A percentile compares a stretch with the other conserved stretches of the same genome.
These are phyloP conservation scores for Colletotrichum agaves DNA, from an alignment of 2,329 filamentous ascomycete species.

Conservation along the genomic window DNA sequence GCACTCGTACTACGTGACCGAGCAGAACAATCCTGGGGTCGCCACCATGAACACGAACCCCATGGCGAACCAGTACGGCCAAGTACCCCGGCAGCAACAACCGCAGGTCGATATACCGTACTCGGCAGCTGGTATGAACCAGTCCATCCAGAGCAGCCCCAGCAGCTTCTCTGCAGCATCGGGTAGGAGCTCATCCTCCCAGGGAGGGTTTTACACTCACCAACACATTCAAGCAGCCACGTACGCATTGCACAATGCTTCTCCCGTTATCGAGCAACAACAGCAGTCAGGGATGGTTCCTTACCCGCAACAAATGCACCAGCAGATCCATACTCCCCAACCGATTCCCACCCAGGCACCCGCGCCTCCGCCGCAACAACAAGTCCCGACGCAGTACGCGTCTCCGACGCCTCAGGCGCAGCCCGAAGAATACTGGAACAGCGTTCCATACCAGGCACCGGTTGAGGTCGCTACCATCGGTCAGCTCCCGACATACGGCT, in stretches of 20 bases:
- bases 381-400: slow-evolving; percentile 43
- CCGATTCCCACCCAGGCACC: slow-evolving; percentile 44
- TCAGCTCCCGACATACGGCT: slow-evolving; percentile 60
- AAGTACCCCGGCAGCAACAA: slow-evolving; percentile 57
- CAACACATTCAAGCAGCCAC: slow-evolving; percentile 59
- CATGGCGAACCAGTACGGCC: slow-evolving; percentile 59
- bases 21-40: slow-evolving; percentile 70
- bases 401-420: slow-evolving; percentile 52
- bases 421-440: slow-evolving; percentile 64
- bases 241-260: slow-evolving; percentile 59
- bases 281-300: slow-evolving; percentile 54
- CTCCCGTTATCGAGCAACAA: slow-evolving; percentile 58
- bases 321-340: slow-evolving; percentile 49
- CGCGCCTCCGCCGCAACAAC: slow-evolving; percentile 40
- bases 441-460: slow-evolving; percentile 63
- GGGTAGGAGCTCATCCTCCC: slow-evolving; percentile 62
- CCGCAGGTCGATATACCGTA: slow-evolving; percentile 61
- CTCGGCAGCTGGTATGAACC: slow-evolving; percentile 57
- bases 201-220: slow-evolving; percentile 68
- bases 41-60: slow-evolving; percentile 68
- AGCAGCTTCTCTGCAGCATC: slow-evolving; percentile 67
- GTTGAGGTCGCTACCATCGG: slow-evolving; percentile 67
- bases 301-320: slow-evolving; percentile 52
- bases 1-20: slow-evolving; percentile 66
- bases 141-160: slow-evolving; percentile 68